These are phyloP conservation scores for Arthrobotrys sphaeroides DNA, from an alignment of 2,329 filamentous ascomycete genomes.

Conservation along the genomic window DNA sequence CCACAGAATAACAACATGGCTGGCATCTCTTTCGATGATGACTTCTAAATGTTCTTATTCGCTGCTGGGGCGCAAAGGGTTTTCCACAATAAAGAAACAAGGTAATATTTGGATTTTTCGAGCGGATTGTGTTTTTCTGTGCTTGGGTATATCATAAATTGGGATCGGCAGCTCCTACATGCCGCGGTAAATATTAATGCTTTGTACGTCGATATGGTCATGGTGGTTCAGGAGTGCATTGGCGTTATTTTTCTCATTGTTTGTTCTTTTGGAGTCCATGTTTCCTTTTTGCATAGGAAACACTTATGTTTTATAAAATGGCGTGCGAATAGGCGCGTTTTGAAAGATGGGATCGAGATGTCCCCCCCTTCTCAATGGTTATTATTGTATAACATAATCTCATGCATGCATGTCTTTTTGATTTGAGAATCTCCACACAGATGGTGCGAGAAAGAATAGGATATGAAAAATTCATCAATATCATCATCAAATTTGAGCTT, in stretches of 20 bases:
- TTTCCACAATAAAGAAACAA: neutral
- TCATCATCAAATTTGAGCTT: neutral
- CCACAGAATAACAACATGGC: constrained; percentile 71
- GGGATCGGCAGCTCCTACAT: neutral
- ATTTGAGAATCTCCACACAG: constrained; percentile 2
- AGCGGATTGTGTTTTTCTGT: constrained; percentile 18
- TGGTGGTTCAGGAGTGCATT: constrained; percentile 45
- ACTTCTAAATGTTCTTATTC: constrained; percentile 76
- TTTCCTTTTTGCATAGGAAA: neutral
- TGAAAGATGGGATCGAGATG: neutral
- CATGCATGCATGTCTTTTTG: neutral
- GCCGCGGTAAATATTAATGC: constrained; percentile 17
- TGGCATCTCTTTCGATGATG: constrained; percentile 93
- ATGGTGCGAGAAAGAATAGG: constrained; percentile 7
- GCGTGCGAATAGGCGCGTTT: constrained; percentile 7
- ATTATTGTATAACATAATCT: constrained; percentile 22
- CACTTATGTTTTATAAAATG: neutral
- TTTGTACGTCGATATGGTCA: constrained; percentile 29
- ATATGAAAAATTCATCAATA: neutral
- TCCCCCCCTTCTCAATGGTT: neutral
- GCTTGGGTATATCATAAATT: constrained; percentile 27
- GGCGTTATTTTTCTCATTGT: constrained; percentile 28
- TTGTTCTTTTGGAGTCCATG: neutral
- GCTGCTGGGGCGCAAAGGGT: too few relatives aligned
- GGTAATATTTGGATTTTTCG: constrained; percentile 14